Evolutionary conservation across 2,329 filamentous ascomycete species (phyloP).

Genomic region (Epichloe festucae): DNA sequence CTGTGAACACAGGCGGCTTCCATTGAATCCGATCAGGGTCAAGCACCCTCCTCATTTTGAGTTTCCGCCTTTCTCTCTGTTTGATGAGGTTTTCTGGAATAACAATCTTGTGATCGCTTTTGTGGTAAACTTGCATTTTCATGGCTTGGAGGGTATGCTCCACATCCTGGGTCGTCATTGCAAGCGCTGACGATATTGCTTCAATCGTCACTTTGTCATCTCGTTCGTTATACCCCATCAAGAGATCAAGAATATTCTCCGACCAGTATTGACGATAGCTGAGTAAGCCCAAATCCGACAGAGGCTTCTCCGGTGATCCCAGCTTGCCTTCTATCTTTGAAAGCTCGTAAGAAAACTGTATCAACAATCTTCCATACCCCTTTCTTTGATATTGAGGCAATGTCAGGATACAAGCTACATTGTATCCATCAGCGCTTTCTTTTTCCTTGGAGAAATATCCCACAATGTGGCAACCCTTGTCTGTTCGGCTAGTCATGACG

Average conservation of each 20-base stretch:
- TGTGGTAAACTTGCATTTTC: slow-evolving; percentile 91
- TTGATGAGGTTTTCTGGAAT: slow-evolving; percentile 73
- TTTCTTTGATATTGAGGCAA: slow-evolving; percentile 93
- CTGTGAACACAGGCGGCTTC: slow-evolving; percentile 93
- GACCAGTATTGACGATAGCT: slow-evolving; percentile 98
- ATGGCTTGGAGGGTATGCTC: slow-evolving; percentile 87
- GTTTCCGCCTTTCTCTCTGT: slow-evolving; percentile 65
- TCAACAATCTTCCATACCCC: slow-evolving; percentile 83
- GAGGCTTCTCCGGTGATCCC: slow-evolving; percentile 89
- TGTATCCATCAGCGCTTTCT: slow-evolving; percentile 92
- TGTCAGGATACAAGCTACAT: slow-evolving; percentile 94
- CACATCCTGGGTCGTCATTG: slow-evolving; percentile 97
- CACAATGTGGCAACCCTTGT: slow-evolving; percentile 87
- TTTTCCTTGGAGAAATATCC: slow-evolving; percentile 99
- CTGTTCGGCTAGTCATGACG: slow-evolving; percentile 84
- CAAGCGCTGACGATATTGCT: slow-evolving; percentile 61
- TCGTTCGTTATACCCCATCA: slow-evolving; percentile 58
- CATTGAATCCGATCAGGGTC: slow-evolving; percentile 72
- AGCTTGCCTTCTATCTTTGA: slow-evolving; percentile 91
- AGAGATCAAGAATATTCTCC: slow-evolving; percentile 77
- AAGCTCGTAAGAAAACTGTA: slow-evolving; percentile 95
- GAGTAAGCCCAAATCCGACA: slow-evolving; percentile 83
- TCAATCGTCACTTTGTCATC: slow-evolving; percentile 73
- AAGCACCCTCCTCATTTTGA: slow-evolving; percentile 65
- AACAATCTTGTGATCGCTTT: slow-evolving; percentile 93